phyloP scores from a whole-genome alignment of 2,329 filamentous ascomycete genomes.

The Eutypa lata region DNA sequence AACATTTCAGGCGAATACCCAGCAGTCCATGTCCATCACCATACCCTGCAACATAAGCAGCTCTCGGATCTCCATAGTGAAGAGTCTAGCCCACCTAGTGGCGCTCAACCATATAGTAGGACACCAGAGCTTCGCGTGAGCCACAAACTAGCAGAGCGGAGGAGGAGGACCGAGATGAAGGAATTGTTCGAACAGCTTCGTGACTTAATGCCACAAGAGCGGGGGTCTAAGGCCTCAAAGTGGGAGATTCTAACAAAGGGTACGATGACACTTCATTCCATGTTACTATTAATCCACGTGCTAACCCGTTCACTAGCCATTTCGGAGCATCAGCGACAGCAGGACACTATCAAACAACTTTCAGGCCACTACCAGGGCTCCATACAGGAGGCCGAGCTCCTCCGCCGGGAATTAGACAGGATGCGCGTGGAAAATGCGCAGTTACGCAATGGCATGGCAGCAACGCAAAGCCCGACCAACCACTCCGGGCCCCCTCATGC shows the following conservation, averaged over 20 bases:
- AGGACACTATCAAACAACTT: constrained; percentile 45
- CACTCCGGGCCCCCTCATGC: constrained; percentile 24
- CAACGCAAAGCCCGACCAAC: constrained; percentile 17
- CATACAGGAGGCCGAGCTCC: constrained; percentile 42
- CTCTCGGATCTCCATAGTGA: constrained; percentile 64
- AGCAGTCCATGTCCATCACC: constrained; percentile 58
- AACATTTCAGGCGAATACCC: constrained; percentile 53
- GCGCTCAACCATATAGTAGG: constrained; percentile 73
- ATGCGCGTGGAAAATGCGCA: constrained; percentile 48
- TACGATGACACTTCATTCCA: constrained; percentile 36
- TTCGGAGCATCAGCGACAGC: constrained; percentile 56
- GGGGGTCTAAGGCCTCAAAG: constrained; percentile 81
- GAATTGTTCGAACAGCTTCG: constrained; percentile 78
- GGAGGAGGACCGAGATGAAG: constrained; percentile 85
- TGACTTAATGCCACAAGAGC: constrained; percentile 74
- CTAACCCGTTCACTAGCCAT: constrained; percentile 46
- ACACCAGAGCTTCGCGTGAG: constrained; percentile 80
- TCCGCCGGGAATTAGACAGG: constrained; percentile 47
- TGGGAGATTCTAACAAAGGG: constrained; percentile 88
- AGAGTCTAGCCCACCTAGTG: constrained; percentile 48
- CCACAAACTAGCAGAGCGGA: constrained; percentile 81
- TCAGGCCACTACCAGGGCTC: constrained; percentile 42
- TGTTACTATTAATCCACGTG: constrained; percentile 6
- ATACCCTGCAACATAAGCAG: constrained; percentile 72
- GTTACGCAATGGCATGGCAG: constrained; percentile 32